Conservation (phyloP, 192 early-diverging fungal species). For the Coemansia sp. region DNA sequence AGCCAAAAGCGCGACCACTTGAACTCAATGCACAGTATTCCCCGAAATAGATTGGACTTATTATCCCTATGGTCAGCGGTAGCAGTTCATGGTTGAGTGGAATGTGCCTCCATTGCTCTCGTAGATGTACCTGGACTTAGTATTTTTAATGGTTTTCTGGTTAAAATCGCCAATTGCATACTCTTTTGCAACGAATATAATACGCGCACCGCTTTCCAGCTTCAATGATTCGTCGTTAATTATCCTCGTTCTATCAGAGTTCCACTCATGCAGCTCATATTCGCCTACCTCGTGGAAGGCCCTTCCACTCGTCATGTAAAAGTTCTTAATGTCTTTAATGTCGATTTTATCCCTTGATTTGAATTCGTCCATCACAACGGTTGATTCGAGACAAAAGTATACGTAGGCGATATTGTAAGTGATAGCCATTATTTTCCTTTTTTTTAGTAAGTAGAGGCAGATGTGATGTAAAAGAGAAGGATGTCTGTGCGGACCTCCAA, state of each 20-base stretch:
- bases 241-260: neutral
- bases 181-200: constrained; percentile 1
- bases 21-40: no score
- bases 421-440: neutral
- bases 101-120: neutral
- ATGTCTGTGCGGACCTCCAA: neutral
- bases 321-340: neutral
- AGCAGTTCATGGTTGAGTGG: neutral
- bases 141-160: neutral
- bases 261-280: neutral
- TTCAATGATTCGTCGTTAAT: neutral
- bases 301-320: neutral
- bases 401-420: neutral
- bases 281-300: neutral
- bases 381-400: neutral
- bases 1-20: no score
- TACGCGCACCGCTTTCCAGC: neutral
- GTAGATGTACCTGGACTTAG: neutral
- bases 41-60: no score
- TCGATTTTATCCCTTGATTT: neutral
- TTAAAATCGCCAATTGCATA: neutral
- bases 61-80: neutral
- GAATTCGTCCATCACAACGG: neutral
- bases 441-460: neutral
- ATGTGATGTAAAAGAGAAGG: neutral